Conservation (phyloP, 768 basidiomycete genomes). For the Lactarius quietus region DNA sequence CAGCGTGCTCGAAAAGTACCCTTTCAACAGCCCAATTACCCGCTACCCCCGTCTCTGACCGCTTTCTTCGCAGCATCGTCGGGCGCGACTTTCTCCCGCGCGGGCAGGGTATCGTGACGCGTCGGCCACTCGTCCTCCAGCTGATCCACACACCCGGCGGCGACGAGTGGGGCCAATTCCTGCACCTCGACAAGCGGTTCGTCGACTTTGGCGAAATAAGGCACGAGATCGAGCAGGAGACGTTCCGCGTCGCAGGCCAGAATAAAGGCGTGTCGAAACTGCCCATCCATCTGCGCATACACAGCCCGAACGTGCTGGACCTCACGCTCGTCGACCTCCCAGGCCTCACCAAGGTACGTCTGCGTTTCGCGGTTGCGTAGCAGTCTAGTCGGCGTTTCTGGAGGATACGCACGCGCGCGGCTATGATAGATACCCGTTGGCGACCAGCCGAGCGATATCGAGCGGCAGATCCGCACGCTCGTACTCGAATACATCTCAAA, state of each 20-base stretch:
- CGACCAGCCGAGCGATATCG: conserved; percentile 97
- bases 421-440: conserved; percentile 93
- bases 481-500: conserved; percentile 97
- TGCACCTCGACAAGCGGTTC: conserved; percentile 93
- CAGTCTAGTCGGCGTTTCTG: too few relatives aligned
- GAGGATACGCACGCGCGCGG: background rate
- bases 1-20: conserved; percentile 88
- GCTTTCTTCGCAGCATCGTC: conserved; percentile 57
- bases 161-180: conserved; percentile 93
- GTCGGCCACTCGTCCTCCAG: conserved; percentile 92
- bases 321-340: conserved; percentile 95
- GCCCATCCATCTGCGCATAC: conserved; percentile 93
- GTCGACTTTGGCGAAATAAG: conserved; percentile 95
- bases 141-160: conserved; percentile 86
- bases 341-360: conserved; percentile 86
- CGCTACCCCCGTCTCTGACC: background rate
- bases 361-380: background rate
- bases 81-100: conserved; percentile 88
- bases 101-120: conserved; percentile 92
- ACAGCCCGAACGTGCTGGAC: conserved; percentile 92
- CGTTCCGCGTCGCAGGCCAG: conserved; percentile 94
- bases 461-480: conserved; percentile 90
- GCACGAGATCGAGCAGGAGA: conserved; percentile 97
- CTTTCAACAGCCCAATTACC: background rate
- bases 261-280: conserved; percentile 98